A percentile compares a stretch with the other conserved stretches of the same genome.
Evolutionary conservation across 371 early-diverging fungal species (phyloP).

Genomic region (Mucor racemosus): DNA sequence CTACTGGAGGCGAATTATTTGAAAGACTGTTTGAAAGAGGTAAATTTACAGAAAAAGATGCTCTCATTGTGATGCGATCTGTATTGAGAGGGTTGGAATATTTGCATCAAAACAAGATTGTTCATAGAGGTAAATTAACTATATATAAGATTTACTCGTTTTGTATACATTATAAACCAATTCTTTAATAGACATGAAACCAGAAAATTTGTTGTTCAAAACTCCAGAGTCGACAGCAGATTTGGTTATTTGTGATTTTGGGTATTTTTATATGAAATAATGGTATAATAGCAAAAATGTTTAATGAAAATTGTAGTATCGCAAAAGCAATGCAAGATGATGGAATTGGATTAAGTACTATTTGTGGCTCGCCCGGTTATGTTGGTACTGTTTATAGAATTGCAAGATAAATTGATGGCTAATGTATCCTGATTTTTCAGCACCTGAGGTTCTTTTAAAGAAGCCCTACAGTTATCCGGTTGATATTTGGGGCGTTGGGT

Average conservation of each 20-base stretch:
- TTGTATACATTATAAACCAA: background rate
- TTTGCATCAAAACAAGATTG: slow-evolving; percentile 69
- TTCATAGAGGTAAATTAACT: slow-evolving; percentile 59
- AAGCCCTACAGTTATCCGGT: slow-evolving; percentile 78
- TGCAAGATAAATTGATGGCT: background rate
- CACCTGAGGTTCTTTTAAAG: slow-evolving; percentile 82
- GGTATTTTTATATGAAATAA: slow-evolving; percentile 34
- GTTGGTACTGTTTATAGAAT: slow-evolving; percentile 24
- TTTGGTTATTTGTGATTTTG: slow-evolving; percentile 69
- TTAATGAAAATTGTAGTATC: slow-evolving; percentile 41
- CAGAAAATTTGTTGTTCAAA: slow-evolving; percentile 79
- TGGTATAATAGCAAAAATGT: background rate
- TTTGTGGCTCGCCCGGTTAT: slow-evolving; percentile 67
- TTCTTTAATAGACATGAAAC: slow-evolving; percentile 66
- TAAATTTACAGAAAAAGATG: slow-evolving; percentile 87
- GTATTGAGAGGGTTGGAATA: slow-evolving; percentile 68
- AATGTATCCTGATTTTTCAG: slow-evolving; percentile 32
- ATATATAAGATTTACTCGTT: background rate
- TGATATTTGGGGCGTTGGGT: slow-evolving; percentile 83
- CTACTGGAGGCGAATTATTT: slow-evolving; percentile 90
- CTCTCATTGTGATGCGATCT: slow-evolving; percentile 67
- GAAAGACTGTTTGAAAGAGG: slow-evolving; percentile 84
- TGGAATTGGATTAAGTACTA: slow-evolving; percentile 53
- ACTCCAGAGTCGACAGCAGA: slow-evolving; percentile 61
- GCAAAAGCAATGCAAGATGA: slow-evolving; percentile 51